These are phyloP conservation scores for Eutrema heterophyllum DNA, from an alignment of 345 rosid species.

Conservation along the genomic window DNA sequence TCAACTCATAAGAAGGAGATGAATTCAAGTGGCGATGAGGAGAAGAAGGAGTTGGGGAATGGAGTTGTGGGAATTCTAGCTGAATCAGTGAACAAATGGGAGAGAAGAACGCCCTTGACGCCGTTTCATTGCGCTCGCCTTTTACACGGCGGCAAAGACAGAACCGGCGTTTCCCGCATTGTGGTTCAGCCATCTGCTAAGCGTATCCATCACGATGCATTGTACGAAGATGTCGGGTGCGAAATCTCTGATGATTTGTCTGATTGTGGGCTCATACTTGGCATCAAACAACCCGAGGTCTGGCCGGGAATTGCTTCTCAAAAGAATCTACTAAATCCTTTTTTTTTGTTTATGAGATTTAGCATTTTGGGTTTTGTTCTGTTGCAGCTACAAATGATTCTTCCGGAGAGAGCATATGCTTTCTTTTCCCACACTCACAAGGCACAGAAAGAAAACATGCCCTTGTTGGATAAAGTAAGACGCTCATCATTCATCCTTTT, in stretches of 20 bases:
- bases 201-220: slow-evolving; percentile 79
- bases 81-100: slow-evolving; percentile 85
- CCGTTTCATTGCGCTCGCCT: slow-evolving; percentile 91
- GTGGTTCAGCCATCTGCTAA: slow-evolving; percentile 87
- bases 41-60: slow-evolving; percentile 72
- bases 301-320: neutral
- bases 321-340: neutral
- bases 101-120: slow-evolving; percentile 82
- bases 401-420: slow-evolving; percentile 79
- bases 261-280: slow-evolving; percentile 79
- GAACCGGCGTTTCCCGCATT: slow-evolving; percentile 70
- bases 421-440: slow-evolving; percentile 93
- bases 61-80: slow-evolving; percentile 85
- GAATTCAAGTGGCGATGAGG: slow-evolving; percentile 10
- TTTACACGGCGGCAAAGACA: slow-evolving; percentile 59
- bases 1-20: neutral
- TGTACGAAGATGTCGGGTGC: slow-evolving; percentile 83
- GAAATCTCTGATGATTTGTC: slow-evolving; percentile 80
- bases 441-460: slow-evolving; percentile 86
- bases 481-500: neutral
- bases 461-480: slow-evolving; percentile 70
- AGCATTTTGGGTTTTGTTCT: neutral
- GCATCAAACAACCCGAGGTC: slow-evolving; percentile 85
- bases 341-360: neutral
- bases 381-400: slow-evolving; percentile 68